These are phyloP conservation scores for Verticillium tricorpus DNA, from an alignment of 2,329 filamentous ascomycete genomes.

Conservation along the genomic window DNA sequence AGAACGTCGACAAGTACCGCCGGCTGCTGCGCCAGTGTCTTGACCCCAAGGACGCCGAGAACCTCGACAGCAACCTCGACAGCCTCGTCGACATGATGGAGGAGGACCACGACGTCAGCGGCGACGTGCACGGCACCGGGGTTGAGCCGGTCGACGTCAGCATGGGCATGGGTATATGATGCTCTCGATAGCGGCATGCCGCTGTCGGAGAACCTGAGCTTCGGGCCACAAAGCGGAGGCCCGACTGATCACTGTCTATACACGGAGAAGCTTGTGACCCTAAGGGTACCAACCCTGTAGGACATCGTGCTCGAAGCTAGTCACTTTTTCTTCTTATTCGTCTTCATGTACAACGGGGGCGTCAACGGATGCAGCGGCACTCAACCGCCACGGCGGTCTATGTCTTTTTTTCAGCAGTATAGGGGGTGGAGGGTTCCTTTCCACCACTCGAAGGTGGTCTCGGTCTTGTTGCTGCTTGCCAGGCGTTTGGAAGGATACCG, in stretches of 20 bases:
- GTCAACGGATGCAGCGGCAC: not conserved
- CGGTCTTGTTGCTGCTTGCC: not conserved
- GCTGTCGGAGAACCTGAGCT: too few relatives aligned
- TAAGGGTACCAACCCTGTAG: not conserved
- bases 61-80: slow-evolving; percentile 61
- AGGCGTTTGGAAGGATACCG: not conserved
- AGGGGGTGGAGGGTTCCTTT: not conserved
- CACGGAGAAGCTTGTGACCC: not conserved
- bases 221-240: too few relatives aligned
- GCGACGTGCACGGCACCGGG: slow-evolving; percentile 23
- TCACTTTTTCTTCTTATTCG: not conserved
- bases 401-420: not conserved
- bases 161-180: slow-evolving; percentile 5
- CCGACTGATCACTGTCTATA: not conserved
- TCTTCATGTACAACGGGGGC: not conserved
- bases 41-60: slow-evolving; percentile 61
- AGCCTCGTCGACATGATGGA: slow-evolving; percentile 60
- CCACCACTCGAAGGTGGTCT: not conserved
- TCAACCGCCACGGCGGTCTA: not conserved
- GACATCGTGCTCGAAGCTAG: not conserved
- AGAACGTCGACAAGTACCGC: slow-evolving; percentile 70
- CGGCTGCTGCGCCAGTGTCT: slow-evolving; percentile 65
- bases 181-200: not conserved
- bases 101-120: slow-evolving; percentile 49
- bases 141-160: slow-evolving; percentile 20